These are phyloP conservation scores for Cordia subcordata DNA, from an alignment of 257 asterid species.

Conservation along the genomic window DNA sequence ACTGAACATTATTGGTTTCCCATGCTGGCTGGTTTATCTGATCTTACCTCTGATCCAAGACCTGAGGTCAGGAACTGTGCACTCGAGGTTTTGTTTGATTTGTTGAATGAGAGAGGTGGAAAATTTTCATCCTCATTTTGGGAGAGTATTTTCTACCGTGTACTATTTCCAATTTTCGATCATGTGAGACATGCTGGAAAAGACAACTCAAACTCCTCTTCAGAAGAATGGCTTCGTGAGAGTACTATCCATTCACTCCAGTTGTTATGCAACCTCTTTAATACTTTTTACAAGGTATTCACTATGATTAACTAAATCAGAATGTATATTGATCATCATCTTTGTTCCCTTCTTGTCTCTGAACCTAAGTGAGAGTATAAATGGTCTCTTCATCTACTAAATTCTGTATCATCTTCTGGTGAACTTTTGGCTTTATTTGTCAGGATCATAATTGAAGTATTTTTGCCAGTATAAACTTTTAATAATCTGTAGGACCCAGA, in stretches of 20 bases:
- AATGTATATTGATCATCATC: no score
- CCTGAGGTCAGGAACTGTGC: conserved; percentile 95
- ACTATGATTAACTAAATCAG: background rate
- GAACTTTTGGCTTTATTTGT: no score
- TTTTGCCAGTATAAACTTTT: no score
- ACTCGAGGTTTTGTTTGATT: conserved; percentile 95
- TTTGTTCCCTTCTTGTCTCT: no score
- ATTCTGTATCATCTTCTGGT: no score
- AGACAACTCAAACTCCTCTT: conserved; percentile 50
- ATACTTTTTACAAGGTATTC: conserved; percentile 92
- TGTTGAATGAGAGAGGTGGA: conserved; percentile 96
- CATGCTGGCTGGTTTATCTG: conserved; percentile 98
- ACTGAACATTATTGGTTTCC: conserved; percentile 99
- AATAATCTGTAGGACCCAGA: no score
- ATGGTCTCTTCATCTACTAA: no score
- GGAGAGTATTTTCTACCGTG: conserved; percentile 92
- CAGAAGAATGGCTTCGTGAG: conserved; percentile 79
- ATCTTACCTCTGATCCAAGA: conserved; percentile 95
- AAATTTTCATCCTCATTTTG: conserved; percentile 90
- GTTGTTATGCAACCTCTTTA: conserved; percentile 91
- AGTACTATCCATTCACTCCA: conserved; percentile 92
- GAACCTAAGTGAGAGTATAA: no score
- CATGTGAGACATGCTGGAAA: conserved; percentile 85
- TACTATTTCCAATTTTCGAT: conserved; percentile 94
- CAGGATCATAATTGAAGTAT: no score